These are phyloP conservation scores for Clitopilus hobsonii DNA, from an alignment of 768 basidiomycete genomes.

Conservation along the genomic window DNA sequence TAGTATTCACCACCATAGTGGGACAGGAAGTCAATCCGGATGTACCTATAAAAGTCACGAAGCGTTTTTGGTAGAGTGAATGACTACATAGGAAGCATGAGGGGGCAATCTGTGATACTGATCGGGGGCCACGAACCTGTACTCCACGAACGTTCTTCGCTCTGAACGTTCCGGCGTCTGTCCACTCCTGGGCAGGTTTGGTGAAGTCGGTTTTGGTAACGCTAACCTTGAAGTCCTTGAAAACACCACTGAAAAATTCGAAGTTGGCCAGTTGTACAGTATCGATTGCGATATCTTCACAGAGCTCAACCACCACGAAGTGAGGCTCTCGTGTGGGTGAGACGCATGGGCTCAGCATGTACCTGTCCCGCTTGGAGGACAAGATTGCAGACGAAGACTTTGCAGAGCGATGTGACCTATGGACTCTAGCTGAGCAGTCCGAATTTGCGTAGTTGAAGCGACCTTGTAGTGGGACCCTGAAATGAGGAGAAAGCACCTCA, in stretches of 20 bases:
- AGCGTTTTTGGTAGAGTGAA: constrained; percentile 74
- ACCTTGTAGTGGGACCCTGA: constrained; percentile 73
- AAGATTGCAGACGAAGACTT: constrained; percentile 83
- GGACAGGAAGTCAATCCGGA: constrained; percentile 90
- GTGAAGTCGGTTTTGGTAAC: constrained; percentile 77
- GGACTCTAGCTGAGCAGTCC: constrained; percentile 93
- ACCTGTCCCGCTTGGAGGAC: constrained; percentile 84
- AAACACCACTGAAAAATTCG: constrained; percentile 96
- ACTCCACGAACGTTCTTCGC: constrained; percentile 91
- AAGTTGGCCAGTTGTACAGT: constrained; percentile 95
- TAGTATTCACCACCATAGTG: constrained; percentile 96
- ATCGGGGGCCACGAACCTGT: constrained; percentile 54
- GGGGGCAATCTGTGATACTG: no score
- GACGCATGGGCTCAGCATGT: constrained; percentile 94
- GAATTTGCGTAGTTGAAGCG: constrained; percentile 92
- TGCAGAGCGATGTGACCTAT: constrained; percentile 73
- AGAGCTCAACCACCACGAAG: constrained; percentile 92
- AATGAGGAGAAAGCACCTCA: constrained; percentile 44
- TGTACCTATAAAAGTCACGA: constrained; percentile 86
- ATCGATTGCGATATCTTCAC: constrained; percentile 96
- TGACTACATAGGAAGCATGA: no score
- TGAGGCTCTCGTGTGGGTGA: constrained; percentile 49
- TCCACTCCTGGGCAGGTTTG: constrained; percentile 55
- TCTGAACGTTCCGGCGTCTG: constrained; percentile 67
- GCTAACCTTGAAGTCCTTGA: constrained; percentile 86